Base-by-base conservation (phyloP, 352 stramenopile species). In the Phytophthora fragariae region DNA sequence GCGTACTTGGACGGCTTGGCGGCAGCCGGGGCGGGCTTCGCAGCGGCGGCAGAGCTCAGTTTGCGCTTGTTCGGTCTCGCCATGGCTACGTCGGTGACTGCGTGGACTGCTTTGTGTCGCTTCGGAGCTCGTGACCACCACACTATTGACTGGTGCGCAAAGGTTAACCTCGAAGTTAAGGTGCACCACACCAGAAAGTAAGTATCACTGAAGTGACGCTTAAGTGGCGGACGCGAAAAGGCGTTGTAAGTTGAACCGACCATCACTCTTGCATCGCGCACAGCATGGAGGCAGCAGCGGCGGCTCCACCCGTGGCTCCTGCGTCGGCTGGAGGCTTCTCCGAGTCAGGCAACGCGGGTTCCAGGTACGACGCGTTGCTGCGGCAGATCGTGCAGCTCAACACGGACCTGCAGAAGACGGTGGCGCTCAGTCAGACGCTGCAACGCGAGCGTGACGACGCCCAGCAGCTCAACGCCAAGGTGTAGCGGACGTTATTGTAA, bases 361-460 rank as follows among this genome's bases (percentile, higher is more conserved):
- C 76, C 33, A 84, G 80, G 17, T 95, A 96, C 70, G 90, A 93
- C 37, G 78, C 87, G 33, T 75, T 95, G 64, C 65, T 96, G 60
- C 81, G 85, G 44, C 88, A 96, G 81, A 91, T 96, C 63, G 87
- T 95, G 63, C 88, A 94, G 75, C 80, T 95, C 4, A 95, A 95
- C 57, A 85, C 88, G 53, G 89, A 95, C 60, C 73, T 94, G 24
- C 88, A 95, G 61, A 95, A 96, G 72, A 94, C 89, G 12, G 88
- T 81, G 55, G 85, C 88, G 70, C 74, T 95, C 53, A 95, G 88
- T 57, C 88, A 96, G 80, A 75, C 84, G 46, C 76, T 96, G 57
- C 87, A 95, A 59, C 82, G 79, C 50, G 88, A 95, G 83, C 86
- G 88, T 9, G 89, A 96, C 60, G 81, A 80, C 1, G 70, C 91